Evolutionary conservation across 2,329 filamentous ascomycete genomes (phyloP), one percentile per base, ranked within the genome.

Genomic region (Conoideocrella luteorostrata): DNA sequence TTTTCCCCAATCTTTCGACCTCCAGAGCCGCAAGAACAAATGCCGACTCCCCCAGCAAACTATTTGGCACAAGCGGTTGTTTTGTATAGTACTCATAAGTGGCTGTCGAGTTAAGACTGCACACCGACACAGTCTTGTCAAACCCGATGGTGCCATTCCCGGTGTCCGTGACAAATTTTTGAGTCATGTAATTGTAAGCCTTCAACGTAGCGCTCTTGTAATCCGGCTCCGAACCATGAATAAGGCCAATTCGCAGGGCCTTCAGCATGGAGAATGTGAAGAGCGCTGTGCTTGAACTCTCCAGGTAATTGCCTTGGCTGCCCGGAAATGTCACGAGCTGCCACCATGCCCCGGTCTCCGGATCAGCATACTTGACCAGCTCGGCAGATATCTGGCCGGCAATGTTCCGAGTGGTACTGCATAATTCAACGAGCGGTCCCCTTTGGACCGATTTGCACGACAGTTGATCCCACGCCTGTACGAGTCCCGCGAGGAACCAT

Each of bases 251-350:
- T 5, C 49, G 43, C 7, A 32, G 10, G 5, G 37, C 44, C 24
- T 55, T 49, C 6, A 64, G 39, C 7, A 41, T 11, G 35, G n/a
- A 57, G 43, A 74, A 77, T 0, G 68, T 64, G 50, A 79, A 80
- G 71, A 82, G 77, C 4, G 75, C 76, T 2, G 72, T 73, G 7
- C 70, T 77, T 24, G 75, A 78, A 26, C 72, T 75, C 61, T 82
- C 75, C 38, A 82, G 72, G 56, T 77, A 82, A 57, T 83, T 82
- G 3, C 75, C 75, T 36, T 67, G 70, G 21, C 66, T 58, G 45
- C 69, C 64, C 50, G 69, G 69, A 69, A 80, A 21, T 5, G 41
- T 41, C 5, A 41, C 75, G 34, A 80, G 63, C 41, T 79, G 60
- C 71, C 74, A 80, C 76, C 77, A 82, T 6, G 72, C 75, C 0